A percentile compares a stretch with the other conserved stretches of the same genome.
phyloP scores from a whole-genome alignment of 2,329 filamentous ascomycete genomes.

The Ambrosiella beaveri region DNA sequence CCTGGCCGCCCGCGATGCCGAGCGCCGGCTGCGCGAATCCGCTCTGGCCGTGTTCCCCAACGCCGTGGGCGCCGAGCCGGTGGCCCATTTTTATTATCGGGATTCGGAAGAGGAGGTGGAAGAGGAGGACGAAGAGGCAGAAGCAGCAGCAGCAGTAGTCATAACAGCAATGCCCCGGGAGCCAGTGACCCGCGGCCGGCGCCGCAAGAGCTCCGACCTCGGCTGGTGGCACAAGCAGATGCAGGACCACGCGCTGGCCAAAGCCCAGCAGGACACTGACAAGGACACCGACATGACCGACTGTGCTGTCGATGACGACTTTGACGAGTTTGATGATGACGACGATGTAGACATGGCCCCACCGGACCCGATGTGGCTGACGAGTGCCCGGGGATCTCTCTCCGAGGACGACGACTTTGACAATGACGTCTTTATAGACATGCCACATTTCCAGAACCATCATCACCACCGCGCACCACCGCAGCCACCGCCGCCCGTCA shows the following conservation, averaged over 20 bases:
- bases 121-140: slow-evolving; percentile 33
- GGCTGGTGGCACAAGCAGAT: slow-evolving; percentile 67
- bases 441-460: slow-evolving; percentile 14
- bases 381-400: slow-evolving; percentile 12
- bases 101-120: slow-evolving; percentile 27
- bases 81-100: slow-evolving; percentile 53
- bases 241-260: slow-evolving; percentile 56
- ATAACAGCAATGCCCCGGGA: slow-evolving; percentile 17
- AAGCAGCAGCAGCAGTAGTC: not conserved
- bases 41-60: slow-evolving; percentile 53
- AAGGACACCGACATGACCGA: slow-evolving; percentile 17
- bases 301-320: slow-evolving; percentile 6
- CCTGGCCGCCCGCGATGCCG: slow-evolving; percentile 61
- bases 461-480: not conserved
- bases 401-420: slow-evolving; percentile 7
- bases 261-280: slow-evolving; percentile 17
- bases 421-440: slow-evolving; percentile 4
- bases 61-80: slow-evolving; percentile 51
- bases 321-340: slow-evolving; percentile 14
- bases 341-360: slow-evolving; percentile 17
- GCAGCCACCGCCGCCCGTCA: not conserved
- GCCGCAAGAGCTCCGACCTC: slow-evolving; percentile 45
- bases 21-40: slow-evolving; percentile 62
- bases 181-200: slow-evolving; percentile 18
- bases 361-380: slow-evolving; percentile 22